Percentiles rank a stretch among this genome's conserved stretches.
phyloP scores from a whole-genome alignment of 169 alveolate species.

The Eimeria maxima region DNA sequence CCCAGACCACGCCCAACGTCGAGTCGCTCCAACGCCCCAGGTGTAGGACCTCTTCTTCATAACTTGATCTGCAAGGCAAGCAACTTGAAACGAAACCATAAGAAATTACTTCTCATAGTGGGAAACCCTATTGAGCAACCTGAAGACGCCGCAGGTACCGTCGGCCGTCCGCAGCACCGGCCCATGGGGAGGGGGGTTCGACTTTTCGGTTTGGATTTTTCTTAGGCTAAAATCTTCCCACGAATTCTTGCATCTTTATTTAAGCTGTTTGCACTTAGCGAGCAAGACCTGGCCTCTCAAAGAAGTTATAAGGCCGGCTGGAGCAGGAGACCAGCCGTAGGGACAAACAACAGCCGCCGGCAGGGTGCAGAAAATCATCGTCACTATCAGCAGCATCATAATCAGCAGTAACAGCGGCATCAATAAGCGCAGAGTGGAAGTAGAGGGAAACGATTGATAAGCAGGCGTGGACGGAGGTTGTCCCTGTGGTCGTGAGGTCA shows the following conservation, averaged over 20 bases:
- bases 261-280: background rate
- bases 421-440: background rate
- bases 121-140: background rate
- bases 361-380: constrained; percentile 1
- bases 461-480: background rate
- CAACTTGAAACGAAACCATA: background rate
- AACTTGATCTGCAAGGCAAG: background rate
- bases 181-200: background rate
- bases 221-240: background rate
- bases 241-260: background rate
- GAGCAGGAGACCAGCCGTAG: background rate
- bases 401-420: background rate
- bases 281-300: background rate
- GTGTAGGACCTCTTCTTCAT: background rate
- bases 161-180: background rate
- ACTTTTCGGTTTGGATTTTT: background rate
- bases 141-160: constrained; percentile 9
- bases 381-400: constrained; percentile 7
- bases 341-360: background rate
- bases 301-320: background rate
- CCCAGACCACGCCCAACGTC: constrained; percentile 27
- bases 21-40: constrained; percentile 54
- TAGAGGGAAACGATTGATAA: background rate
- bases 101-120: background rate
- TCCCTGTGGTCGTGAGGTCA: background rate